Evolutionary conservation across 805 yeast species (phyloP).

Genomic region (Candida piceae): DNA sequence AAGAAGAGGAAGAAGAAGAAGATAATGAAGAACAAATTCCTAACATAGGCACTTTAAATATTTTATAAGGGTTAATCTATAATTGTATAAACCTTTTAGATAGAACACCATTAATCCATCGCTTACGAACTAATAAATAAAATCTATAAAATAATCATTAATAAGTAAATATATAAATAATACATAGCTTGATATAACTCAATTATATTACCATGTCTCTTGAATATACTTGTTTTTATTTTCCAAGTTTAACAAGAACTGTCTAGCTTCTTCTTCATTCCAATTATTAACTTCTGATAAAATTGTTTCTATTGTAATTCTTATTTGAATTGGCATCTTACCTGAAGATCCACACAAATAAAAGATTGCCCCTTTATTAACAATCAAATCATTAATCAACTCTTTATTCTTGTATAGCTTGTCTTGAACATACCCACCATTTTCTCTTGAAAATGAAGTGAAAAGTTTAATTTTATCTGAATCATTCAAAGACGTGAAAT

Average conservation of each 20-base stretch:
- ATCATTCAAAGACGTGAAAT: conserved; percentile 39
- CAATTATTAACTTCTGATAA: conserved; percentile 41
- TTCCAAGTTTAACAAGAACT: conserved; percentile 57
- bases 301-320: conserved; percentile 70
- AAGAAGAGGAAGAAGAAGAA: conserved; percentile 8
- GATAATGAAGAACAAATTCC: conserved; percentile 11
- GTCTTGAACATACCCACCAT: conserved; percentile 74
- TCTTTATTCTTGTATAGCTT: conserved; percentile 47
- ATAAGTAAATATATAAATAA: too few relatives aligned
- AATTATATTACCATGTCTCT: conserved; percentile 70
- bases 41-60: too few relatives aligned
- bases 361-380: conserved; percentile 52
- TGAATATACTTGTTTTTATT: conserved; percentile 64
- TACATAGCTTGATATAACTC: not conserved
- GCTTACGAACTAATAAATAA: too few relatives aligned
- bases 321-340: conserved; percentile 78
- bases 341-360: conserved; percentile 94
- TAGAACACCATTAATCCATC: too few relatives aligned
- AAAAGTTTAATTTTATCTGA: conserved; percentile 35
- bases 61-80: too few relatives aligned
- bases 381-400: conserved; percentile 46
- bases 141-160: too few relatives aligned
- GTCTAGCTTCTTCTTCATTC: conserved; percentile 41
- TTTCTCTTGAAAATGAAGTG: conserved; percentile 47
- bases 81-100: too few relatives aligned